phyloP scores from a whole-genome alignment of 148 eudicot species.

The Rhododendron vialii region DNA sequence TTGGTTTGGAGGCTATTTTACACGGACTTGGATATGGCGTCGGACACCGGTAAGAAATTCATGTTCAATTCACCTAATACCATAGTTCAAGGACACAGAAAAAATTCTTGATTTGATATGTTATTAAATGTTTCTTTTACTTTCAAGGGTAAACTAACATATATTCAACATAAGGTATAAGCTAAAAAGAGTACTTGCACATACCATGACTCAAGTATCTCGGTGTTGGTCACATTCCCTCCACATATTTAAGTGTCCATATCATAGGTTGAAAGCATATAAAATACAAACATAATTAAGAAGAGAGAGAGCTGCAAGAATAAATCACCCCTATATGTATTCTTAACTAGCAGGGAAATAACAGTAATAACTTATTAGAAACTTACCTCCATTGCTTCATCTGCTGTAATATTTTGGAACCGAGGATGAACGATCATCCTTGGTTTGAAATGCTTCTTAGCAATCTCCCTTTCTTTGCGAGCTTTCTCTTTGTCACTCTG shows the following conservation, averaged over 20 bases:
- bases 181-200: neutral
- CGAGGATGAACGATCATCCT: slow-evolving; percentile 97
- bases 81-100: neutral
- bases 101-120: neutral
- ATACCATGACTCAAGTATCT: neutral
- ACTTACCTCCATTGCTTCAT: slow-evolving; percentile 87
- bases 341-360: neutral
- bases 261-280: neutral
- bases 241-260: neutral
- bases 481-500: slow-evolving; percentile 63
- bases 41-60: neutral
- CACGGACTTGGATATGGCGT: neutral
- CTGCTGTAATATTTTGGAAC: slow-evolving; percentile 86
- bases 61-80: neutral
- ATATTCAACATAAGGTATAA: neutral
- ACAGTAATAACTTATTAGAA: neutral
- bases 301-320: neutral
- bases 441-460: slow-evolving; percentile 79
- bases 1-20: neutral
- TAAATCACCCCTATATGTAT: neutral
- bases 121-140: neutral
- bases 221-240: neutral
- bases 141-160: neutral
- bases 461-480: slow-evolving; percentile 83
- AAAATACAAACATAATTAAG: neutral